Conservation (phyloP, 2,329 filamentous ascomycete genomes). For the Stylonectria norvegica region DNA sequence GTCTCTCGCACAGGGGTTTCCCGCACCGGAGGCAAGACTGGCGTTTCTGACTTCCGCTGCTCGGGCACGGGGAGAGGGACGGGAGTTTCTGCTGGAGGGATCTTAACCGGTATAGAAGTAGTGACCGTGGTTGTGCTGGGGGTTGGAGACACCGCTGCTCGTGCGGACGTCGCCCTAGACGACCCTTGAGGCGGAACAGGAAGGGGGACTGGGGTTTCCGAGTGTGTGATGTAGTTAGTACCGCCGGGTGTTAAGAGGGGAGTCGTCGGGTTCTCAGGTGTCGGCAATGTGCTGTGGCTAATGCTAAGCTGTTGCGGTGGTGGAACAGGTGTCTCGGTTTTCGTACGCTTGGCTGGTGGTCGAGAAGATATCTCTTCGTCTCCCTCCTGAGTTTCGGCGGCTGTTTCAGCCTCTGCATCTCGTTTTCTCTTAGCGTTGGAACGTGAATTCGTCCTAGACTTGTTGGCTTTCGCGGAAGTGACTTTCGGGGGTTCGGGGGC, state of each 20-base stretch:
- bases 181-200: conserved; percentile 32
- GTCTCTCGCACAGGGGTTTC: conserved; percentile 27
- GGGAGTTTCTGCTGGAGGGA: conserved; percentile 34
- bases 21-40: conserved; percentile 29
- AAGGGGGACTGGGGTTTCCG: conserved; percentile 44
- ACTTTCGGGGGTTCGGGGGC: conserved; percentile 26
- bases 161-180: conserved; percentile 17
- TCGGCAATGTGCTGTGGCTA: conserved; percentile 27
- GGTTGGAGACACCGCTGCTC: conserved; percentile 32
- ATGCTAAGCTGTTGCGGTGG: conserved; percentile 38
- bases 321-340: conserved; percentile 56
- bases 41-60: conserved; percentile 30
- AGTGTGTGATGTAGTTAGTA: conserved; percentile 19
- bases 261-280: conserved; percentile 17
- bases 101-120: conserved; percentile 30
- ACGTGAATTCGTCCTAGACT: conserved; percentile 31
- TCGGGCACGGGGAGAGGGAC: conserved; percentile 37
- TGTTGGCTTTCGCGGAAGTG: conserved; percentile 21
- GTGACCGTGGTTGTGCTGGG: conserved; percentile 25
- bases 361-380: conserved; percentile 30
- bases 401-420: conserved; percentile 32
- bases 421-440: conserved; percentile 45
- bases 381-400: conserved; percentile 29
- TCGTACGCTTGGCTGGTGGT: conserved; percentile 49
- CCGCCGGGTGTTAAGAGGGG: conserved; percentile 20